phyloP scores from a whole-genome alignment of 2,329 filamentous ascomycete species.

The Colletotrichum lentis region DNA sequence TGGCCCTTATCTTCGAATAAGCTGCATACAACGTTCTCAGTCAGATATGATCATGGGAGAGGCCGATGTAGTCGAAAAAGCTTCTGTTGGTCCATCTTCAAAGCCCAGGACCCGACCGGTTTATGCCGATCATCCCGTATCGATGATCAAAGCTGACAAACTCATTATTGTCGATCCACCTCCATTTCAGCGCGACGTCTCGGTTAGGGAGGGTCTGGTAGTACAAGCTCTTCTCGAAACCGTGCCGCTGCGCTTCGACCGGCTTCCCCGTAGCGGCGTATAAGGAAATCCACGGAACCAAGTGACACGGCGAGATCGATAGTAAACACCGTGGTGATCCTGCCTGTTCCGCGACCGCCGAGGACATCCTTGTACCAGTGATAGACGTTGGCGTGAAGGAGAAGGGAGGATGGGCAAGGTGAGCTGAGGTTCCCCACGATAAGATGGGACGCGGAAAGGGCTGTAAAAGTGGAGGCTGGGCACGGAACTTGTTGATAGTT shows the following conservation, averaged over 20 bases:
- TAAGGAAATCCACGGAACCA: conserved; percentile 60
- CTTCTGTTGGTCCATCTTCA: conserved; percentile 63
- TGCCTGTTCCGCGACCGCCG: conserved; percentile 54
- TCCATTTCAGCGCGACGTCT: conserved; percentile 63
- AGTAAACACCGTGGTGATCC: conserved; percentile 60
- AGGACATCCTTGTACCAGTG: too few species aligned
- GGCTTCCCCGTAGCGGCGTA: conserved; percentile 54
- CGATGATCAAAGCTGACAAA: conserved; percentile 64
- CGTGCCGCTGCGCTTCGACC: conserved; percentile 58
- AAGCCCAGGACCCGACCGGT: conserved; percentile 56
- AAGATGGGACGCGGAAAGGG: conserved; percentile 79
- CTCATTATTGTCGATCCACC: conserved; percentile 62
- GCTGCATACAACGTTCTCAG: too few species aligned
- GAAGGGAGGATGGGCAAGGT: conserved; percentile 56
- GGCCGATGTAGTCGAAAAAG: conserved; percentile 66
- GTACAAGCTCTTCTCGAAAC: conserved; percentile 62
- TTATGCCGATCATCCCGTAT: conserved; percentile 66
- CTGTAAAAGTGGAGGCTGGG: conserved; percentile 67
- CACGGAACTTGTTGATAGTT: conserved; percentile 74
- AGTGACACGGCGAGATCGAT: conserved; percentile 59
- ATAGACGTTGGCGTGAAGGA: conserved; percentile 57
- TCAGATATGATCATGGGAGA: conserved; percentile 45
- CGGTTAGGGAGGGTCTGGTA: conserved; percentile 63
- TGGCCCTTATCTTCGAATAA: too few species aligned
- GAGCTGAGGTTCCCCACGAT: conserved; percentile 73